Percentiles rank a stretch among this genome's conserved stretches.
These are phyloP conservation scores for Citeromyces matritensis DNA, from an alignment of 805 yeast genomes.

Conservation along the genomic window DNA sequence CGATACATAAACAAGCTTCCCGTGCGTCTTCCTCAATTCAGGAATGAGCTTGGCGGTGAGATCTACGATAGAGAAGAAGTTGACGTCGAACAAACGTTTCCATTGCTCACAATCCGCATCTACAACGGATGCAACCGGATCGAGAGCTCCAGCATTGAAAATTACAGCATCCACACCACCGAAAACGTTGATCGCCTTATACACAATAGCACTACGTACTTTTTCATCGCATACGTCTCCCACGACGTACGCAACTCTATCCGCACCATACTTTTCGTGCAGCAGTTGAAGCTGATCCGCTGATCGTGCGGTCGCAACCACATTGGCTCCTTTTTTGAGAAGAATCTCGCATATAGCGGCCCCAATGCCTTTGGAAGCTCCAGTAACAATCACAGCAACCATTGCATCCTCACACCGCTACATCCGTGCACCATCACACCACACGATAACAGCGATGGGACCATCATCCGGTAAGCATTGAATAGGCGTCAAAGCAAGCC, in stretches of 20 bases:
- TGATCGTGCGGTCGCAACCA: constrained; percentile 66
- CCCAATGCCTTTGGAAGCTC: constrained; percentile 75
- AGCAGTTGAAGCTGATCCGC: constrained; percentile 27
- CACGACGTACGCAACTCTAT: constrained; percentile 29
- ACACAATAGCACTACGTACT: constrained; percentile 22
- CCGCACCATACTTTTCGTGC: constrained; percentile 25
- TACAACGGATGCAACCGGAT: constrained; percentile 50
- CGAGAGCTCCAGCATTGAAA: constrained; percentile 75
- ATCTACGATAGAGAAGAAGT: constrained; percentile 61
- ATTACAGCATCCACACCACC: constrained; percentile 51
- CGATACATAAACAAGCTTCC: constrained; percentile 65
- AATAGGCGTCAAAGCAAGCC: background rate
- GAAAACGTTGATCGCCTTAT: constrained; percentile 26
- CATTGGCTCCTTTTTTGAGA: constrained; percentile 21
- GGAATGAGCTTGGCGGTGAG: constrained; percentile 45
- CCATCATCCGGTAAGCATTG: background rate
- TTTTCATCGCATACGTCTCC: constrained; percentile 45
- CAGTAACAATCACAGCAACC: constrained; percentile 34
- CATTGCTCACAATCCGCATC: constrained; percentile 40
- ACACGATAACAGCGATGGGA: no score
- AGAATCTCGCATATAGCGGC: constrained; percentile 46
- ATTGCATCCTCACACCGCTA: constrained; percentile 4
- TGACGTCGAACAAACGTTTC: constrained; percentile 56
- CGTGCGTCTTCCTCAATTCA: constrained; percentile 34
- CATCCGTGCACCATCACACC: background rate